phyloP scores from a whole-genome alignment of 1,284 basidiomycete species.

The Hemileia vastatrix region DNA sequence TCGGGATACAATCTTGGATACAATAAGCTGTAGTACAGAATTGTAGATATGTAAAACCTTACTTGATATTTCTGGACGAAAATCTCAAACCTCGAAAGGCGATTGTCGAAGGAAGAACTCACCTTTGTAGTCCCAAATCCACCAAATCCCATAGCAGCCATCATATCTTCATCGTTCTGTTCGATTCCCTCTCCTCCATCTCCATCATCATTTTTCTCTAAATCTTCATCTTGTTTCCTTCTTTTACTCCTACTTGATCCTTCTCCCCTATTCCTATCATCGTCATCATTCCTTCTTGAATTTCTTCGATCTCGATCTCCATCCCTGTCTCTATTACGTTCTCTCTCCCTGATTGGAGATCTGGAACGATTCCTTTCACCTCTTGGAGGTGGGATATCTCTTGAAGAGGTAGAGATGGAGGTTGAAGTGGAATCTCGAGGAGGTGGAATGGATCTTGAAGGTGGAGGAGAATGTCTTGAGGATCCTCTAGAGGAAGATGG shows the following conservation, averaged over 20 bases:
- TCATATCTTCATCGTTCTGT: conserved; percentile 63
- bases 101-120: conserved; percentile 34
- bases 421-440: not conserved
- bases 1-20: too few species aligned
- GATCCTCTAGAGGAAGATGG: not conserved
- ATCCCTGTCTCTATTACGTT: conserved; percentile 22
- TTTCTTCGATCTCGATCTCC: conserved; percentile 19
- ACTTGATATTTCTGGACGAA: too few species aligned
- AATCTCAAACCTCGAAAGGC: too few species aligned
- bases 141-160: conserved; percentile 76
- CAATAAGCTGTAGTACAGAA: too few species aligned
- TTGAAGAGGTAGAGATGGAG: not conserved
- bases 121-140: conserved; percentile 88
- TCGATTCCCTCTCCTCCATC: conserved; percentile 60
- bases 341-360: too few species aligned
- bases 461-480: too few species aligned
- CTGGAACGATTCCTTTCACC: not conserved
- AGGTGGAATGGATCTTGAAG: not conserved
- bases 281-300: conserved; percentile 21
- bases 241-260: conserved; percentile 21
- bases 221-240: conserved; percentile 44
- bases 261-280: conserved; percentile 27
- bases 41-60: too few species aligned
- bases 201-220: conserved; percentile 45
- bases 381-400: not conserved